phyloP scores from a whole-genome alignment of 225 moss, liverwort and hornwort genomes.

The Polytrichum formosum region DNA sequence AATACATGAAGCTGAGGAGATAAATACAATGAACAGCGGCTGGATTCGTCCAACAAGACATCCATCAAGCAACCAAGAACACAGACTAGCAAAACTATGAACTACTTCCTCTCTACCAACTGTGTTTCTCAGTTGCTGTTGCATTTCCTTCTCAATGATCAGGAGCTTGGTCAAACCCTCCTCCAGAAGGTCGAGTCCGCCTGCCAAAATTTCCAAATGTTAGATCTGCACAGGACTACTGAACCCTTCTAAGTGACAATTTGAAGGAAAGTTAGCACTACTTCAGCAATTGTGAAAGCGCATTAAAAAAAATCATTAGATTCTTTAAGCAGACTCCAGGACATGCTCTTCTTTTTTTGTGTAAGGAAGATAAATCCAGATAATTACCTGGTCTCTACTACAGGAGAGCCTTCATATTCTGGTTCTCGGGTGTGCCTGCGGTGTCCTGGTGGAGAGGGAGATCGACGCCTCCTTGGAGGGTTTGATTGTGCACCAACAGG shows the following conservation, averaged over 20 bases:
- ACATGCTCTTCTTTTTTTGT: not conserved
- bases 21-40: no score
- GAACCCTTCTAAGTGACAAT: not conserved
- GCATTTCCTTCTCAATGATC: no score
- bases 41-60: no score
- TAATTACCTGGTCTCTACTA: not conserved
- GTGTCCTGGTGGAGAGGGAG: conserved; percentile 26
- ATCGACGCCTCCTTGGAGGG: conserved; percentile 33
- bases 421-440: conserved; percentile 33
- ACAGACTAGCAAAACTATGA: no score
- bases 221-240: not conserved
- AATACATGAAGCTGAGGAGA: no score
- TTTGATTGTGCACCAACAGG: conserved; percentile 29
- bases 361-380: not conserved
- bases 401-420: conserved; percentile 4
- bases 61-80: no score
- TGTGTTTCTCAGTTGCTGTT: no score
- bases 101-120: no score
- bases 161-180: conserved; percentile 1
- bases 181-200: not conserved
- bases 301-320: not conserved
- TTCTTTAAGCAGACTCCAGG: not conserved
- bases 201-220: not conserved
- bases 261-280: no score
- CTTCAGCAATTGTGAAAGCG: not conserved